Percentiles rank a stretch among this genome's conserved stretches.
Evolutionary conservation across 1,139 yeast species (phyloP).

Genomic region (Lodderomyces oxycetoniae): DNA sequence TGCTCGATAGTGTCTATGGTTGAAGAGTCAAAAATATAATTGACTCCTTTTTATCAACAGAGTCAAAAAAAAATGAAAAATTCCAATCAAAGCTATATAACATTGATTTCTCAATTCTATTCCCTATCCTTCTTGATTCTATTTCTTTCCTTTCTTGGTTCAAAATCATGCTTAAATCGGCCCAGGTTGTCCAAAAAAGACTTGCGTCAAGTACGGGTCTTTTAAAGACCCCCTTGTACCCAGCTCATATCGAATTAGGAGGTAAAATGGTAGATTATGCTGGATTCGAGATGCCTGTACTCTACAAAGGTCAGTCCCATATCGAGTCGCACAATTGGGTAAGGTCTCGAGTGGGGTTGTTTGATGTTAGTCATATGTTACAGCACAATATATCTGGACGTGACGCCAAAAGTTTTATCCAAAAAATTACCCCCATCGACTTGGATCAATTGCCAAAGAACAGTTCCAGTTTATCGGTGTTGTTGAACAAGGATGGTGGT

Average conservation of each 20-base stretch:
- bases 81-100: not conserved
- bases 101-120: not conserved
- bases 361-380: slow-evolving; percentile 96
- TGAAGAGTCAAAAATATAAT: too few species aligned
- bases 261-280: slow-evolving; percentile 96
- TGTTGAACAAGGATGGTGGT: slow-evolving; percentile 71
- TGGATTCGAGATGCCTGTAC: slow-evolving; percentile 90
- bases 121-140: not conserved
- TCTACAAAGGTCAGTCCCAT: slow-evolving; percentile 77
- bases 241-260: slow-evolving; percentile 69
- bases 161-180: slow-evolving; percentile 13
- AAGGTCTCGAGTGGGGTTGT: slow-evolving; percentile 78
- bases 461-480: slow-evolving; percentile 70
- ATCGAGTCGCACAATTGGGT: slow-evolving; percentile 95
- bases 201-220: slow-evolving; percentile 27
- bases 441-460: slow-evolving; percentile 51
- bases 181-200: slow-evolving; percentile 16
- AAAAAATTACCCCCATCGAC: slow-evolving; percentile 84
- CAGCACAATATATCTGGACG: slow-evolving; percentile 77
- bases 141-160: too few species aligned
- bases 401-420: slow-evolving; percentile 63
- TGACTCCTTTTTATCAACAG: too few species aligned
- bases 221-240: slow-evolving; percentile 73
- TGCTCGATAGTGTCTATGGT: too few species aligned
- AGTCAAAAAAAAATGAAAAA: not conserved